These are phyloP conservation scores for Blastocystis sp. DNA, from an alignment of 352 stramenopile species.

Conservation along the genomic window DNA sequence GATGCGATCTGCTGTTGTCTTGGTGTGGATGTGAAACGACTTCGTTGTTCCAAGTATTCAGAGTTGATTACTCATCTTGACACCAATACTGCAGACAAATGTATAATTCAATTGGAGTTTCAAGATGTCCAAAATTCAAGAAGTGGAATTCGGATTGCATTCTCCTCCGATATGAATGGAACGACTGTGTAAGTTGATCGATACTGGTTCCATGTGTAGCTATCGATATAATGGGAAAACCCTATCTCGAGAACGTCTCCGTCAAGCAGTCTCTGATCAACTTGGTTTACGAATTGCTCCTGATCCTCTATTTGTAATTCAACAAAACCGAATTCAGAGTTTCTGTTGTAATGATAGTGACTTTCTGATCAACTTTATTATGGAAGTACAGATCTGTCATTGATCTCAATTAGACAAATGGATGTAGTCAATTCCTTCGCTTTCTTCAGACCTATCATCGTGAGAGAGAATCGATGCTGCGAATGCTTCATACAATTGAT, in stretches of 20 bases:
- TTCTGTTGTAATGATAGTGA: neutral
- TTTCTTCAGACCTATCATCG: neutral
- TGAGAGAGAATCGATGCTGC: neutral
- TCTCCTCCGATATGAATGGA: neutral
- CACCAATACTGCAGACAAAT: neutral
- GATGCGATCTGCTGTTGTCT: conserved; percentile 28
- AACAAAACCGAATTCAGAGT: conserved; percentile 32
- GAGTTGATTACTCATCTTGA: conserved; percentile 27
- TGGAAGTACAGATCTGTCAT: neutral
- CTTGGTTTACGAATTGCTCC: neutral
- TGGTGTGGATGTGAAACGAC: neutral
- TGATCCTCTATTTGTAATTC: conserved; percentile 16
- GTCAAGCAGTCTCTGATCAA: neutral
- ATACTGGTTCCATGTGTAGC: neutral
- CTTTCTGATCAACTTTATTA: conserved; percentile 12
- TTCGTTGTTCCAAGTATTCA: neutral
- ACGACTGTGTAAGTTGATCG: neutral
- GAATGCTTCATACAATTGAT: neutral
- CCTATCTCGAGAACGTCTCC: conserved; percentile 12
- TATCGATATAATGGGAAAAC: conserved; percentile 36
- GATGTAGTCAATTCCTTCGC: neutral
- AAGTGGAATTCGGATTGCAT: neutral
- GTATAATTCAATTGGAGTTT: conserved; percentile 11
- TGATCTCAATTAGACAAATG: neutral
- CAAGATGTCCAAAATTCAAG: neutral